Conservation (phyloP, 164 flowering plant species). For the Macadamia integrifolia region DNA sequence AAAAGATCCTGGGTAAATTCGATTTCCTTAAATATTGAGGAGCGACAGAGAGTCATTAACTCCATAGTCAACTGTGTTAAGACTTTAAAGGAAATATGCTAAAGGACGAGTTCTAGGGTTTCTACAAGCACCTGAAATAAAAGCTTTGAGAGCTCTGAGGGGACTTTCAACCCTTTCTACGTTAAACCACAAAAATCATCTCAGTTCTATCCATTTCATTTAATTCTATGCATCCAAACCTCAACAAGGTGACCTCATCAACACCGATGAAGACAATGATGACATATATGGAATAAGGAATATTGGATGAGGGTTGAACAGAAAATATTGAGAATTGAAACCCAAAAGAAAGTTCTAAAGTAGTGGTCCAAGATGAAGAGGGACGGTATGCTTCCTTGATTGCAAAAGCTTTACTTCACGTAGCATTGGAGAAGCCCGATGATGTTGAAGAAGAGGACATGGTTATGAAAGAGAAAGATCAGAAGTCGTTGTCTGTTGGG, state of each 20-base stretch:
- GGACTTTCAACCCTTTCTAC: constrained; percentile 21
- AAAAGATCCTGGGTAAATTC: too few species aligned
- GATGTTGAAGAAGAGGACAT: constrained; percentile 43
- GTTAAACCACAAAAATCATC: constrained; percentile 8
- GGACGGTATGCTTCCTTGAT: constrained; percentile 28
- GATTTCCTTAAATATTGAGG: too few species aligned
- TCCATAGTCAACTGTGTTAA: too few species aligned
- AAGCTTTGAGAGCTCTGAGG: constrained; percentile 30
- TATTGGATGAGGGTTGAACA: constrained; percentile 51
- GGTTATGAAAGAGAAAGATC: constrained; percentile 78
- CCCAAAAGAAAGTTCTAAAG: constrained; percentile 13
- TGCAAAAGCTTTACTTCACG: constrained; percentile 59
- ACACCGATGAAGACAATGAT: constrained; percentile 13
- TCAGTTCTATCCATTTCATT: constrained; percentile 14
- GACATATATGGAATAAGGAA: constrained; percentile 56
- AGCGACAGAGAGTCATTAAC: too few species aligned
- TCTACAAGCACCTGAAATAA: constrained; percentile 6
- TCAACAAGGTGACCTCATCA: constrained; percentile 20
- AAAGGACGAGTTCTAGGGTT: too few species aligned
- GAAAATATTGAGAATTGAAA: constrained; percentile 37
- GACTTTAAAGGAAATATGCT: too few species aligned
- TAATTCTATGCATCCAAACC: constrained; percentile 52
- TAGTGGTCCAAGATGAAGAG: constrained; percentile 29
- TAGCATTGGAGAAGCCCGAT: constrained; percentile 47
- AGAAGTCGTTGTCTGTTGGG: constrained; percentile 82